A percentile compares a stretch with the other conserved stretches of the same genome.
Evolutionary conservation across 345 rosid genomes (phyloP).

Genomic region (Dipteronia dyeriana): DNA sequence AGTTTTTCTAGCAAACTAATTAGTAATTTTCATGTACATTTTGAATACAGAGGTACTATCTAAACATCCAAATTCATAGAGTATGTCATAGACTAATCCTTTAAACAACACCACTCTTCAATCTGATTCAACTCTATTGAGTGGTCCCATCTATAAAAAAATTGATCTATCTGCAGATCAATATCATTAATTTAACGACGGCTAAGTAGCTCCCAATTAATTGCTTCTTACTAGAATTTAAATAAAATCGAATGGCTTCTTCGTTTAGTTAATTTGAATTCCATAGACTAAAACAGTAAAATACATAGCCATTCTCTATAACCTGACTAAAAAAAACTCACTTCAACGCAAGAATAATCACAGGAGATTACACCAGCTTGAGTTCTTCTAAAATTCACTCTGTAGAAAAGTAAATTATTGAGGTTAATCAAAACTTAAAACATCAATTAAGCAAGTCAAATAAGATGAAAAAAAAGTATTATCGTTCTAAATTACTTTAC

Average conservation of each 20-base stretch:
- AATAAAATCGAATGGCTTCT: background rate
- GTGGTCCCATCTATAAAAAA: background rate
- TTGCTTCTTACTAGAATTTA: background rate
- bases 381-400: constrained; percentile 30
- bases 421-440: background rate
- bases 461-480: background rate
- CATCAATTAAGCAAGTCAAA: background rate
- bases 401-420: constrained; percentile 23
- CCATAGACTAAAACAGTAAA: background rate
- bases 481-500: constrained; percentile 16
- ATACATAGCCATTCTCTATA: background rate
- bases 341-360: constrained; percentile 74
- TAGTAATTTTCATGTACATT: background rate
- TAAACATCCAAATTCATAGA: background rate
- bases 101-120: too few species aligned
- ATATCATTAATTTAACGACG: background rate
- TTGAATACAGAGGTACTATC: background rate
- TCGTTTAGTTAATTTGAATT: background rate
- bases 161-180: background rate
- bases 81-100: background rate
- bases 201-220: background rate
- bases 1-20: background rate
- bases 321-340: constrained; percentile 23
- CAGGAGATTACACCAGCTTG: constrained; percentile 38
- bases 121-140: background rate